Conservation (phyloP, 2,329 filamentous ascomycete species). For the Clarireedia paspali region DNA sequence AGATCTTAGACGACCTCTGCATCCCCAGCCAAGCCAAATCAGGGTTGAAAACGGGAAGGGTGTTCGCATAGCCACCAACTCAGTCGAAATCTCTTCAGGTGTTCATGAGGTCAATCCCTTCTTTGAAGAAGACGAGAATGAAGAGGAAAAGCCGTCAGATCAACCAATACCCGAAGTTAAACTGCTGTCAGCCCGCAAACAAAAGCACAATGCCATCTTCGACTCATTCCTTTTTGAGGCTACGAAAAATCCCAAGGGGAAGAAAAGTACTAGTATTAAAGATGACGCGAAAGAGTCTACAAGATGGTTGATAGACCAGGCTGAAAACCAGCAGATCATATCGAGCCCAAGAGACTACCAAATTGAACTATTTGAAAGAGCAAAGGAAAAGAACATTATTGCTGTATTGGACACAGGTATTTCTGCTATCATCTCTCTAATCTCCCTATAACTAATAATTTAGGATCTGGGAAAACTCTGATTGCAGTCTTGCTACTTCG, state of each 20-base stretch:
- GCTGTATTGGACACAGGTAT: conserved; percentile 80
- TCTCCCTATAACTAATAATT: not conserved
- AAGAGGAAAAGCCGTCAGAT: conserved; percentile 16
- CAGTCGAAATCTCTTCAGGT: not conserved
- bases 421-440: conserved; percentile 31
- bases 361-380: conserved; percentile 79
- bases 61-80: not conserved
- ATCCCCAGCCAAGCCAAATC: not conserved
- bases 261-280: conserved; percentile 2
- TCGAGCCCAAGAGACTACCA: conserved; percentile 83
- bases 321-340: conserved; percentile 48
- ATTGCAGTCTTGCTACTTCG: conserved; percentile 82
- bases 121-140: conserved; percentile 12
- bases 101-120: not conserved
- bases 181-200: conserved; percentile 40
- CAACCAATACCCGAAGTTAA: conserved; percentile 29
- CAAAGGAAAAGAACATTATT: conserved; percentile 79
- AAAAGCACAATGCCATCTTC: conserved; percentile 43
- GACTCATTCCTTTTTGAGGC: conserved; percentile 24
- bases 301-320: conserved; percentile 27
- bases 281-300: conserved; percentile 25
- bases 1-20: conserved; percentile 16
- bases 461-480: conserved; percentile 82
- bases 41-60: not conserved
- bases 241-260: not conserved